Evolutionary conservation across 2,329 filamentous ascomycete species (phyloP).

Genomic region (Cytospora mali): DNA sequence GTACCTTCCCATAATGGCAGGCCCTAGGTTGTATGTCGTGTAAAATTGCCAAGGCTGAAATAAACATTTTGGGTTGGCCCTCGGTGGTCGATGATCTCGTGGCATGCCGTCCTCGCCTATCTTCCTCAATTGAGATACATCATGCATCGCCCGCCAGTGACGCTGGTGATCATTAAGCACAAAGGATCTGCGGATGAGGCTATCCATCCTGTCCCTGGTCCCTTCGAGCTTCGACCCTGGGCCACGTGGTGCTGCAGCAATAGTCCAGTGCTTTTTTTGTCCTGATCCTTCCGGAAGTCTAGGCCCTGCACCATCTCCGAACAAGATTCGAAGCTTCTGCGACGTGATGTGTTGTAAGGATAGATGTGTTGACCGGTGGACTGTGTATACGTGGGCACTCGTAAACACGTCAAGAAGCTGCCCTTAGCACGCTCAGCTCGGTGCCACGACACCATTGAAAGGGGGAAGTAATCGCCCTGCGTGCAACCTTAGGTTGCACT

Average conservation of each 20-base stretch:
- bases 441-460: slow-evolving; percentile 2
- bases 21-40: slow-evolving; percentile 2
- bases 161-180: slow-evolving; percentile 3
- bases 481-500: slow-evolving; percentile 26
- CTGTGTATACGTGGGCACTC: neutral
- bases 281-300: neutral
- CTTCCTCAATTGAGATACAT: neutral
- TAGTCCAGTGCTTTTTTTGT: neutral
- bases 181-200: neutral
- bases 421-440: slow-evolving; percentile 12
- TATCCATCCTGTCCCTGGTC: neutral
- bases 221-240: neutral
- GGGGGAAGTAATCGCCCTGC: slow-evolving; percentile 19
- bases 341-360: neutral
- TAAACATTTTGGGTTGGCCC: slow-evolving; percentile 6
- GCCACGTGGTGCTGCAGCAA: neutral
- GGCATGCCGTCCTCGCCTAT: slow-evolving; percentile 12
- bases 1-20: slow-evolving; percentile 16
- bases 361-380: neutral
- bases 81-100: neutral
- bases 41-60: slow-evolving; percentile 9
- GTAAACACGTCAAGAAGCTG: neutral
- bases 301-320: neutral
- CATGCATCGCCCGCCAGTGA: neutral
- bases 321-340: neutral